Base-by-base conservation (phyloP, 345 rosid species). In the Populus davidiana region DNA sequence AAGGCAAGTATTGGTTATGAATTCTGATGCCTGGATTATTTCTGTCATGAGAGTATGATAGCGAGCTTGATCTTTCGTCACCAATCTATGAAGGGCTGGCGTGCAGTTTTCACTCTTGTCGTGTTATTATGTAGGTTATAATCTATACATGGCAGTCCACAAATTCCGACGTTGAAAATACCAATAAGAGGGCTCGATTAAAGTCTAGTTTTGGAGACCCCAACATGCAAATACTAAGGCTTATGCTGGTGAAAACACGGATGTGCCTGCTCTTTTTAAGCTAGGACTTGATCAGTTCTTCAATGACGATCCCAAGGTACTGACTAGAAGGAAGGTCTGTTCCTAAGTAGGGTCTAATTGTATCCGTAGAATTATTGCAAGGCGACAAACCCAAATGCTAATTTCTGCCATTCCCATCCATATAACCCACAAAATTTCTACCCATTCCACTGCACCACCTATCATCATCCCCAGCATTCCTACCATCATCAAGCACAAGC, bases 191-290 rank as follows among this genome's bases (percentile, higher is more conserved):
- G 20, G 17, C 56, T n/a, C 6, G n/a, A 54, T 54, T 10, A 1
- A 56, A 56, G 25, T 56, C 1, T n/a, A 50, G 59, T 18, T 50
- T 50, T 0, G 21, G 59, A 17, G 59, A 18, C 21, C 56, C n/a
- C 59, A 50, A 18, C 59, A 8, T 56, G 27, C 8, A 56, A 56
- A 56, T 54, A 54, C 25, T 0, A 54, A 0, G 62, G 5, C 4
- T 21, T 54, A 9, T 21, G 62, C 62, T 3, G 25, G 62, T 21
- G 23, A 83, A 77, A 62, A 77, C 29, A 36, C 73, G 70, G 43
- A 47, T 29, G 35, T 10, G 80, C 78, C 78, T 79, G 77, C 76
- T 59, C 54, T 27, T 10, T 8, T 54, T 54, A 6, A 20, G 21
- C 25, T 2, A 21, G 61, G 61, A 21, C 25, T 8, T 21, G 61